These are phyloP conservation scores for Gloeophyllum trabeum DNA, from an alignment of 768 basidiomycete genomes.

Conservation along the genomic window DNA sequence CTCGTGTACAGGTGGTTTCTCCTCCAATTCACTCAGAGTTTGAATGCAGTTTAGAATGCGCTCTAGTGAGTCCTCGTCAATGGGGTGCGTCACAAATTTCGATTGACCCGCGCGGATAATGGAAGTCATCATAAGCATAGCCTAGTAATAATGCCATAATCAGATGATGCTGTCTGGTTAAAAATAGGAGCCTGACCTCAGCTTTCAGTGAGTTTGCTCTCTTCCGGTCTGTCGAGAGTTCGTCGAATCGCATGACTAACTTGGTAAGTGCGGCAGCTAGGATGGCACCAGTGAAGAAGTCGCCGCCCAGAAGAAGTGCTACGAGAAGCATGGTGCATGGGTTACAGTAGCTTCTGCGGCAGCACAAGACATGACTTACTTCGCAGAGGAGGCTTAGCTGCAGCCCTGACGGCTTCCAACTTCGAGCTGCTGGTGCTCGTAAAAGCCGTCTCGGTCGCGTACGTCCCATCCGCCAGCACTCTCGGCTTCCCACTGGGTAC, in stretches of 20 bases:
- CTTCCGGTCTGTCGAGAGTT: constrained; percentile 36
- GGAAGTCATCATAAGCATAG: constrained; percentile 98
- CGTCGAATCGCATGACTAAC: constrained; percentile 66
- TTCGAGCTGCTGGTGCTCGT: constrained; percentile 48
- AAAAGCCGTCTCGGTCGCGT: constrained; percentile 93
- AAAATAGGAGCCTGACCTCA: constrained; percentile 38
- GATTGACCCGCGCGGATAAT: constrained; percentile 96
- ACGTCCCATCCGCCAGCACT: constrained; percentile 93
- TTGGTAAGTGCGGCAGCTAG: constrained; percentile 88
- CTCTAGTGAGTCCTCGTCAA: constrained; percentile 96
- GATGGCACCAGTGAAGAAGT: constrained; percentile 93
- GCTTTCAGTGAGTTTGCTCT: constrained; percentile 68
- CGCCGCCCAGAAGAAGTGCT: constrained; percentile 87
- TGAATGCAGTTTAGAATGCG: constrained; percentile 95
- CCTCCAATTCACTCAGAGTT: constrained; percentile 72
- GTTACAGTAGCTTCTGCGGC: too few relatives aligned
- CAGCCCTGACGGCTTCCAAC: constrained; percentile 75
- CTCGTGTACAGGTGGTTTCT: constrained; percentile 44
- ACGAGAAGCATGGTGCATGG: neutral
- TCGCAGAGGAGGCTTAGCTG: constrained; percentile 83
- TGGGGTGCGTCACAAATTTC: constrained; percentile 87
- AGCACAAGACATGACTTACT: constrained; percentile 27
- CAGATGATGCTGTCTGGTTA: neutral
- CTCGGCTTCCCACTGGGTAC: constrained; percentile 47
- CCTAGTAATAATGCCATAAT: constrained; percentile 25